Base-by-base conservation (phyloP, 129 eudicot genomes). In the Pittosporum tobira region DNA sequence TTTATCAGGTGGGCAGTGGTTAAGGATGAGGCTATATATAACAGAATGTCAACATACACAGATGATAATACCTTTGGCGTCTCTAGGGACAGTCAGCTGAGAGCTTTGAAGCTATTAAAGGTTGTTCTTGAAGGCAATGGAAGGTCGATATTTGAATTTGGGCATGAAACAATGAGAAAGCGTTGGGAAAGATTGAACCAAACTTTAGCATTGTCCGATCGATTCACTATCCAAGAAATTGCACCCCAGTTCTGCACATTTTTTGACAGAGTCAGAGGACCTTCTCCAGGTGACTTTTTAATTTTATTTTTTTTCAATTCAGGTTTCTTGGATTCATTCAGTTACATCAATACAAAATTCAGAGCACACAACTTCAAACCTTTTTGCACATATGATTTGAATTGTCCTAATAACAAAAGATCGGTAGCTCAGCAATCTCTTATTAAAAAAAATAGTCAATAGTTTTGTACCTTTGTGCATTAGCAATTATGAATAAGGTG, bases 211-310 rank as follows among this genome's bases (percentile, higher is more conserved):
- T 21, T 37, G 48, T 84, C 90, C 18, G 68, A 75, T 37, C 77
- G 82, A 23, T 84, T 88, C 61, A 64, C 87, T 8, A 12, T 81
- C 62, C 90, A 84, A 56, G 61, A 78, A 7, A 75, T 81, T 29
- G 68, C 79, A n/a, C 74, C 94, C 57, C 67, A 45, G 21, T 81
- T 67, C 58, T 88, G 96, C 67, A 69, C 59, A 53, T 88, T 63
- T 65, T 73, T 75, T 40, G 68, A 79, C 0, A 27, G 57, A 76
- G 74, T 79, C 67, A 78, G 90, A 64, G 83, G 59, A 51, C 81
- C 96, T 50, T 84, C 96, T 76, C 90, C 94, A 52, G 91, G 95
- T 79, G 27, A 51, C n/a, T n/a, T n/a, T 14, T 76, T 15, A 5
- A 9, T 43, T 53, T 54, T 9, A 11, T 51, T 46, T 46, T 14